Conservation (phyloP, 495 filamentous ascomycete species). For the Elasticomyces elasticus region DNA sequence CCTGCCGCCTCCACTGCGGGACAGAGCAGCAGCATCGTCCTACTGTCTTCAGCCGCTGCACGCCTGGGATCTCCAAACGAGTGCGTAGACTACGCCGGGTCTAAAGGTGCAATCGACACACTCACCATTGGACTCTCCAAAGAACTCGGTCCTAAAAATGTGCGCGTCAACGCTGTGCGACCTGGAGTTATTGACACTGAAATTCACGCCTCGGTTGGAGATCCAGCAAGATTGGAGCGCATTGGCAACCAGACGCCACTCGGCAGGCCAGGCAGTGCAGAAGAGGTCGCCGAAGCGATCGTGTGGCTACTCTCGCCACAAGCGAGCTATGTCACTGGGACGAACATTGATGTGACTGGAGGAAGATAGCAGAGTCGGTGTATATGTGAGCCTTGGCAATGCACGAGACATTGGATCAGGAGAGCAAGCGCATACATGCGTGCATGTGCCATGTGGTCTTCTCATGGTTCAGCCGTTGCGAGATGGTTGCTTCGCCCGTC, state of each 20-base stretch:
- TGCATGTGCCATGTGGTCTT: no score
- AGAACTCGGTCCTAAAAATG: constrained; percentile 13
- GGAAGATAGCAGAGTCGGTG: no score
- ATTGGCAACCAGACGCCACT: constrained; percentile 8
- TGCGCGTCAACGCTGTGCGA: constrained; percentile 11
- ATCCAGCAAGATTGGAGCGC: constrained; percentile 1
- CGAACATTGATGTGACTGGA: constrained; percentile 3
- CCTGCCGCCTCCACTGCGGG: background rate
- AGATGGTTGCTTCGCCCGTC: no score
- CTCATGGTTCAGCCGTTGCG: no score
- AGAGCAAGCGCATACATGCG: no score
- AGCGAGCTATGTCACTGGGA: constrained; percentile 6
- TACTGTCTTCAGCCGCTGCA: constrained; percentile 11
- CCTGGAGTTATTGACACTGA: constrained; percentile 15
- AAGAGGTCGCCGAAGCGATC: constrained; percentile 11
- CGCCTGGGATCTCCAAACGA: constrained; percentile 12
- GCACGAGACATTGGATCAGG: no score
- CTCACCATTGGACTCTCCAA: constrained; percentile 8
- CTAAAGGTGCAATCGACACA: constrained; percentile 15
- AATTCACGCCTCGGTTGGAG: constrained; percentile 11
- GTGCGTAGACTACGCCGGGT: constrained; percentile 16
- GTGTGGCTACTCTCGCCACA: constrained; percentile 4
- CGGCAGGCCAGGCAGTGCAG: constrained; percentile 7
- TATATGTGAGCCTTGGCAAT: no score
- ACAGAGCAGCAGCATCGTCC: constrained; percentile 6